Base-by-base conservation (phyloP, 768 basidiomycete genomes). In the Mycena rosella region DNA sequence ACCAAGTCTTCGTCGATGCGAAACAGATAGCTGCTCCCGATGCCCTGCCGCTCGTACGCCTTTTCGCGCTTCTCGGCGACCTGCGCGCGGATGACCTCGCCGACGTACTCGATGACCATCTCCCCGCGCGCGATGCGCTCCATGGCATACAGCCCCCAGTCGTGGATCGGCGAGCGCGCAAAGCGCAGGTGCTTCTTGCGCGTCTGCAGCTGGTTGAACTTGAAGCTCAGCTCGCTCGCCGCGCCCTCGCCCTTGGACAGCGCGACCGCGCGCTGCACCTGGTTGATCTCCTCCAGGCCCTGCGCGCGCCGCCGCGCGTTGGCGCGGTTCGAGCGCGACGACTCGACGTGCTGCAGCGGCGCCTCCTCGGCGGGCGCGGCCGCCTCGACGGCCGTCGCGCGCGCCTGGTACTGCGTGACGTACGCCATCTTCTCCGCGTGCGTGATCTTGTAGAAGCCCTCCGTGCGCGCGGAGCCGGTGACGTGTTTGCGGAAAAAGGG, bases 41-140 rank as follows among this genome's bases (percentile, higher is more conserved):
- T 99, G 2, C 98, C 98, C 76, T 96, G 95, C 59, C 96, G 87
- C 82, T 98, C 95, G 77, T 99, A 99, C 72, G 91, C 89, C 84
- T 98, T 97, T 84, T 99, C 98, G 54, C 98, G 87, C 78, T 96
- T 95, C 73, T 99, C 98, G 29, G 98, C 98, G 14, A 98, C 95
- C 74, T 94, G 92, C 48, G 96, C 95, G 13, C 98, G 87, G 71
- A 98, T 96, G 69, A 98, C 87, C 85, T 99, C 98, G 22, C 98
- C 98, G 9, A 99, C 98, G 75, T 99, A 99, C 82, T 99, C 98
- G 79, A 99, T 98, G 32, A 99, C 97, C 96, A 99, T 98, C 82
- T 99, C 98, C 5, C 96, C 96, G 40, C 88, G 83, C 8, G 92
- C 89, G 71, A 99, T 98, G 75, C 89, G 88, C 83, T 99, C 98